phyloP scores from a whole-genome alignment of 257 asterid species.

The Solanum piurae region DNA sequence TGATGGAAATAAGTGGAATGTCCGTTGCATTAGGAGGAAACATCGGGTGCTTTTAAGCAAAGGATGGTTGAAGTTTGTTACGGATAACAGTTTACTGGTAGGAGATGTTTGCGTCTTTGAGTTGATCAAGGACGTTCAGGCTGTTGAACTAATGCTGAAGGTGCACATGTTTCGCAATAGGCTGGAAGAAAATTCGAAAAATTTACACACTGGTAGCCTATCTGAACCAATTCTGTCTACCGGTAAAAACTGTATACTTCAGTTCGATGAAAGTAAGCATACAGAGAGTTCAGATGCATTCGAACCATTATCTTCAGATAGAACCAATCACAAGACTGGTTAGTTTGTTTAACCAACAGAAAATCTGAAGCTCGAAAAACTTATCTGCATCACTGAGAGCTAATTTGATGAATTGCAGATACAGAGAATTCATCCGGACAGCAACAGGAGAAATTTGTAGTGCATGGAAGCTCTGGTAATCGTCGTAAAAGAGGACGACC shows the following conservation, averaged over 20 bases:
- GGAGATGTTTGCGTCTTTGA: conserved; percentile 12
- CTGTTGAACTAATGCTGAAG: background rate
- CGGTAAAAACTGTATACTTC: background rate
- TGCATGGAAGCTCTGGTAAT: background rate
- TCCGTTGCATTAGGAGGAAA: background rate
- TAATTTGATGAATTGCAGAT: background rate
- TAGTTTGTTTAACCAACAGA: background rate
- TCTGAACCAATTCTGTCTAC: background rate
- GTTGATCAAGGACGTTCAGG: background rate
- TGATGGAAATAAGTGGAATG: background rate
- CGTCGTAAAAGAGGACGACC: background rate
- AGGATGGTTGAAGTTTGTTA: background rate
- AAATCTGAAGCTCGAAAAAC: background rate
- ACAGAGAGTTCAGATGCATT: background rate
- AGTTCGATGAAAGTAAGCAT: background rate
- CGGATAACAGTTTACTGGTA: background rate
- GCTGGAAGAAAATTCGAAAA: background rate
- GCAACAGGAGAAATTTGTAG: background rate
- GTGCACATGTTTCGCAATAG: background rate
- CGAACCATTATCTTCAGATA: background rate
- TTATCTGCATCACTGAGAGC: background rate
- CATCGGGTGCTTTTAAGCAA: background rate
- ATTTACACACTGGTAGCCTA: background rate
- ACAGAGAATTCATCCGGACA: background rate
- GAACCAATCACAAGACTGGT: background rate